Base-by-base conservation (phyloP, 1,284 basidiomycete genomes). In the Volvariella surrecta region DNA sequence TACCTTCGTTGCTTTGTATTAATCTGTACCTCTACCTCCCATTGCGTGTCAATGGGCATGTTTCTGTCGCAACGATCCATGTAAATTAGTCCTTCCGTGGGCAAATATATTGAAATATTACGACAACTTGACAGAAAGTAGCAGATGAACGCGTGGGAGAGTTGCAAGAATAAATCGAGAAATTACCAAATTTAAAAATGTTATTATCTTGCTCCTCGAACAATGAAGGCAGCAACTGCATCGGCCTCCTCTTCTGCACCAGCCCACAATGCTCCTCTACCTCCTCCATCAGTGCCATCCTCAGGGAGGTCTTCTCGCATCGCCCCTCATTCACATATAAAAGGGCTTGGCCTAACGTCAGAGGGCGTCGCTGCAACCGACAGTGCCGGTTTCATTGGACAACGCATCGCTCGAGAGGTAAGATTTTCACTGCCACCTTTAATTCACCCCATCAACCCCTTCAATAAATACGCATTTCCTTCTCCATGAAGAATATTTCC, bases 311-410 rank as follows among this genome's bases (percentile, higher is more conserved):
- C 84, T 0, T 85, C 85, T n/a, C 76, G 90, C 32, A 89, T 95
- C 42, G 89, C 91, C 1, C 83, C 89, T 2, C 92, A 95, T 59
- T 94, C 90, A 0, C 92, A 95, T 60, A 95, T 95, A 64, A 96
- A 95, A 67, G 95, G 94, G 8, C 83, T 99, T 16, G 95, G 96
- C 4, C 71, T 99, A 42, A 85, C 79, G 31, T 66, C 87, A 42
- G 91, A 97, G 51, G 95, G 95, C 1, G 73, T 74, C 43, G 94
- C 92, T 0, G 69, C 73, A 31, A 62, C 71, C 10, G 82, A 87
- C 50, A 71, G 76, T 7, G 85, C 88, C 46, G 95, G 96, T 0
- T 97, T 98, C 60, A 77, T 98, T 41, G 94, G 95, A 0, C 94
- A 99, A 59, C 75, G 70, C 17, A 81, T 79, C 53, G 95, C 95